These are phyloP conservation scores for Pythium grandisporangium DNA, from an alignment of 352 stramenopile genomes.

Conservation along the genomic window DNA sequence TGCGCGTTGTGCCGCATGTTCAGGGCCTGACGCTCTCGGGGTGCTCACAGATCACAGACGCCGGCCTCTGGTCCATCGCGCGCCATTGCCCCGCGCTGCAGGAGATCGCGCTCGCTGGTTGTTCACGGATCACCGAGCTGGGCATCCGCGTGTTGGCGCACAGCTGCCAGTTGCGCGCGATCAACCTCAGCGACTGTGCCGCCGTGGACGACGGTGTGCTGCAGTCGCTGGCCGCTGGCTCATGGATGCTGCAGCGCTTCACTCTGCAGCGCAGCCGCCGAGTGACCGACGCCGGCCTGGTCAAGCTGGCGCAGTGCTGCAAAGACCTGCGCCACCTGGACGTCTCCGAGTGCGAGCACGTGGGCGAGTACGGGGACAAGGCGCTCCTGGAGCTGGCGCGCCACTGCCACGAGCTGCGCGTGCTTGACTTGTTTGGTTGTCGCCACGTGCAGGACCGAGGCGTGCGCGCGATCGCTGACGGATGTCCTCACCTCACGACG, in stretches of 20 bases:
- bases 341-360: conserved; percentile 74
- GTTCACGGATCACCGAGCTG: conserved; percentile 78
- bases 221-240: conserved; percentile 81
- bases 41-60: conserved; percentile 81
- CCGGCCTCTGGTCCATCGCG: conserved; percentile 80
- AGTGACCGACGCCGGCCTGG: conserved; percentile 78
- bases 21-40: conserved; percentile 48
- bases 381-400: conserved; percentile 84
- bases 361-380: conserved; percentile 91
- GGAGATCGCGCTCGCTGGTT: conserved; percentile 76
- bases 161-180: conserved; percentile 65
- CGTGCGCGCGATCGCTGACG: conserved; percentile 70
- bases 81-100: conserved; percentile 56
- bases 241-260: conserved; percentile 77
- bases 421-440: conserved; percentile 84
- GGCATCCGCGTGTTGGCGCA: conserved; percentile 85
- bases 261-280: conserved; percentile 72
- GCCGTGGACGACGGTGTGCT: conserved; percentile 80
- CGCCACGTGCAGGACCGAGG: conserved; percentile 80
- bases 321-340: conserved; percentile 72
- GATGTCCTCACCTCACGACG: conserved; percentile 78
- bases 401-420: conserved; percentile 60
- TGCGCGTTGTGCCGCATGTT: conserved; percentile 56
- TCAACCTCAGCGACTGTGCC: conserved; percentile 83
- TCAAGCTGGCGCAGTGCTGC: conserved; percentile 85